Evolutionary conservation across 1,139 yeast species (phyloP).

Genomic region (Spathaspora sp.): DNA sequence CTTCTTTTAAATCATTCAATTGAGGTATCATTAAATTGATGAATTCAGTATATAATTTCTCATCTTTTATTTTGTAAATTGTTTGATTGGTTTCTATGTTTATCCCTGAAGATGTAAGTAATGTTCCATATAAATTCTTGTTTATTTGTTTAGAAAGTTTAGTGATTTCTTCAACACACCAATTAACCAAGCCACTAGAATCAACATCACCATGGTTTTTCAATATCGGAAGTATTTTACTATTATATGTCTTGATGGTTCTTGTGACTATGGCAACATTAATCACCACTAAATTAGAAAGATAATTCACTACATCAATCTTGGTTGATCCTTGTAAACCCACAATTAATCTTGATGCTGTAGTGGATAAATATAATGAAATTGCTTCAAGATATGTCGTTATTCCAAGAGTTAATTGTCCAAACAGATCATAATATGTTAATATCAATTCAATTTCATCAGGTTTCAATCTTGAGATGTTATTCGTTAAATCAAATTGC

Average conservation of each 20-base stretch:
- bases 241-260: slow-evolving; percentile 34
- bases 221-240: slow-evolving; percentile 35
- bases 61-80: slow-evolving; percentile 31
- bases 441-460: slow-evolving; percentile 35
- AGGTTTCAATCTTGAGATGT: slow-evolving; percentile 30
- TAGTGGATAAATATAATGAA: slow-evolving; percentile 31
- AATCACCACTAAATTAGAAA: slow-evolving; percentile 44
- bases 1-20: slow-evolving; percentile 57
- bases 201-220: slow-evolving; percentile 33
- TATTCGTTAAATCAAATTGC: slow-evolving; percentile 39
- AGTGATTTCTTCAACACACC: slow-evolving; percentile 72
- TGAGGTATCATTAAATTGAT: slow-evolving; percentile 57
- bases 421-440: slow-evolving; percentile 37
- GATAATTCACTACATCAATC: slow-evolving; percentile 44
- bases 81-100: slow-evolving; percentile 27
- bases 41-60: slow-evolving; percentile 39
- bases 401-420: slow-evolving; percentile 40
- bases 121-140: slow-evolving; percentile 68
- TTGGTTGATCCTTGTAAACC: slow-evolving; percentile 48
- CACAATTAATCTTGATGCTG: slow-evolving; percentile 37
- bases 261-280: slow-evolving; percentile 40
- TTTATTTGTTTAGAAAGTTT: slow-evolving; percentile 59
- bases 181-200: slow-evolving; percentile 48
- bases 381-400: slow-evolving; percentile 37
- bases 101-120: slow-evolving; percentile 28